Evolutionary conservation across 768 basidiomycete species (phyloP).

Genomic region (Phanerodontia chrysosporium): DNA sequence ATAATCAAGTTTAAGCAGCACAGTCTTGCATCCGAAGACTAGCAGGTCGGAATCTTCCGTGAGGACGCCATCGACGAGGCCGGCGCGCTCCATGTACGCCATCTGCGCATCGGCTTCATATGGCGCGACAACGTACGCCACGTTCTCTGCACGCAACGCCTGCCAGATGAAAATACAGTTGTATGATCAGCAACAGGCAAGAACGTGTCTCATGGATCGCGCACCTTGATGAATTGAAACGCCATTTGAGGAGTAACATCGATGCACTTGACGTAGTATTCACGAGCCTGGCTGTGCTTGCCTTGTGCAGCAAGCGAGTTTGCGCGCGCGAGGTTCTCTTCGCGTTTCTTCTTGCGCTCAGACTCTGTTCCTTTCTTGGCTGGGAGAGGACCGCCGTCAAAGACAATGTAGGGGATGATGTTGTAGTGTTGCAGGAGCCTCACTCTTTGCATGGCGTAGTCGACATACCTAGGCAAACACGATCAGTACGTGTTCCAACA

Average conservation of each 20-base stretch:
- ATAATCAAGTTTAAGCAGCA: conserved; percentile 90
- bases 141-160: conserved; percentile 79
- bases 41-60: conserved; percentile 98
- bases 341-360: conserved; percentile 70
- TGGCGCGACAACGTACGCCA: conserved; percentile 89
- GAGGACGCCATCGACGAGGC: conserved; percentile 84
- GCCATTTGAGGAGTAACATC: conserved; percentile 99
- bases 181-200: not conserved
- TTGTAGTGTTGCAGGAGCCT: conserved; percentile 80
- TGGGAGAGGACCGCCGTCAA: conserved; percentile 93
- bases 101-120: conserved; percentile 99
- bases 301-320: conserved; percentile 74
- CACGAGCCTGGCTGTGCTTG: conserved; percentile 74
- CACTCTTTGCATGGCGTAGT: conserved; percentile 92
- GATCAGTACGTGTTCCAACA: not conserved
- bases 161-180: conserved; percentile 27
- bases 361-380: conserved; percentile 90
- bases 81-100: conserved; percentile 81
- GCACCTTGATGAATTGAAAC: conserved; percentile 92
- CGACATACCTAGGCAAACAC: conserved; percentile 68
- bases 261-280: conserved; percentile 84
- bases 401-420: conserved; percentile 88
- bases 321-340: conserved; percentile 72
- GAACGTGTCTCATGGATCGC: conserved; percentile 13
- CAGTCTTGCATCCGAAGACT: conserved; percentile 91